Percentiles rank a stretch among this genome's conserved stretches.
Evolutionary conservation across 2,329 filamentous ascomycete species (phyloP).

Genomic region (Davidsoniella virescens): DNA sequence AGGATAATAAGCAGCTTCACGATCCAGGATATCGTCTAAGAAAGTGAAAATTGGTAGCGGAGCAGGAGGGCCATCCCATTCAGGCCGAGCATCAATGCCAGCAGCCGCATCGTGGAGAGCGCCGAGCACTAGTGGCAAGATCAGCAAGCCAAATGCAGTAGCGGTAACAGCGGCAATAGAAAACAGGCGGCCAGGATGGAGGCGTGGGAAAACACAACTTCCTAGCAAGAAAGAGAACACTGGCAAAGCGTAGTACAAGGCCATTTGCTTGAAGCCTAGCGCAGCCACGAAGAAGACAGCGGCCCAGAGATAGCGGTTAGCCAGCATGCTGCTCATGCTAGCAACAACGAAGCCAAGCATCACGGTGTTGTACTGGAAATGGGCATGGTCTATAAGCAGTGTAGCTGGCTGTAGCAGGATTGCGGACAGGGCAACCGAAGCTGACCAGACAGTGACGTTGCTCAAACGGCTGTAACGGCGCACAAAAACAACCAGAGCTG

Average conservation of each 20-base stretch:
- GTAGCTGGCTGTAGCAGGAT: slow-evolving; percentile 83
- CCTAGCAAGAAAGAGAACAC: slow-evolving; percentile 87
- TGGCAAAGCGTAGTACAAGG: slow-evolving; percentile 85
- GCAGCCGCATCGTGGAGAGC: slow-evolving; percentile 51
- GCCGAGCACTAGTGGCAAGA: slow-evolving; percentile 60
- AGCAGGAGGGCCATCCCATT: slow-evolving; percentile 9
- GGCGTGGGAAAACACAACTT: slow-evolving; percentile 59
- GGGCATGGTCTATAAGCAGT: slow-evolving; percentile 86
- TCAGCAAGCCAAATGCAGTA: slow-evolving; percentile 55
- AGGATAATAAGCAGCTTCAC: slow-evolving; percentile 55
- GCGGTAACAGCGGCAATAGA: slow-evolving; percentile 60
- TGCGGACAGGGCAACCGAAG: slow-evolving; percentile 70
- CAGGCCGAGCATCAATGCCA: slow-evolving; percentile 27
- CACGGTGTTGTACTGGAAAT: slow-evolving; percentile 96
- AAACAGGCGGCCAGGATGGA: slow-evolving; percentile 52
- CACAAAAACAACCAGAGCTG: slow-evolving; percentile 71
- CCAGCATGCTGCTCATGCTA: slow-evolving; percentile 75
- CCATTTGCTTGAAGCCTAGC: slow-evolving; percentile 99
- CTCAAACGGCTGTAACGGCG: slow-evolving; percentile 63
- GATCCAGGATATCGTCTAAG: slow-evolving; percentile 42
- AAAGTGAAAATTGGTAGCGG: slow-evolving; percentile 43
- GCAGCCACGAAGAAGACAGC: slow-evolving; percentile 87
- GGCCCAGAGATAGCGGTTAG: slow-evolving; percentile 71
- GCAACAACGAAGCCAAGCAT: slow-evolving; percentile 88
- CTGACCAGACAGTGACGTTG: slow-evolving; percentile 65